phyloP scores from a whole-genome alignment of 257 asterid species.

The Gardenia jasminoides region DNA sequence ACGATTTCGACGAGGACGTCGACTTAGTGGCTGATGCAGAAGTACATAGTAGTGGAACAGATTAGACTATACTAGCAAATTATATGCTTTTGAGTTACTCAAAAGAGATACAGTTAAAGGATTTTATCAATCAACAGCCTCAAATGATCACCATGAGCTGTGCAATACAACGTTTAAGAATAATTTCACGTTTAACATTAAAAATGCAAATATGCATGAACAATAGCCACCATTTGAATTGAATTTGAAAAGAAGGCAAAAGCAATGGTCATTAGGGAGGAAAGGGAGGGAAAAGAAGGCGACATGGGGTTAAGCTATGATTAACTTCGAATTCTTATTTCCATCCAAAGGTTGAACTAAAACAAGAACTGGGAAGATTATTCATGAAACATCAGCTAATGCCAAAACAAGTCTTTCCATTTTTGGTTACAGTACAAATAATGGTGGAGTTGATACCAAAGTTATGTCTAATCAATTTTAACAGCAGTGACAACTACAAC shows the following conservation, averaged over 20 bases:
- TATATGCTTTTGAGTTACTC: neutral
- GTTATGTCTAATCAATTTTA: no score
- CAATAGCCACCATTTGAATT: neutral
- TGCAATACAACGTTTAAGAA: neutral
- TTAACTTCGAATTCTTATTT: neutral
- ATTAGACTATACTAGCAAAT: neutral
- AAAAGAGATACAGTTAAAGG: neutral
- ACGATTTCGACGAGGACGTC: slow-evolving; percentile 92
- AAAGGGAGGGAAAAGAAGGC: neutral
- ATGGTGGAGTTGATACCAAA: no score
- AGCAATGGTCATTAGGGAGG: neutral
- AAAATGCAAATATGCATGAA: neutral
- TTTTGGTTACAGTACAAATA: no score
- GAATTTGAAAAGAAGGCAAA: neutral
- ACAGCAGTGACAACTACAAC: no score
- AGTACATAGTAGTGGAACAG: neutral
- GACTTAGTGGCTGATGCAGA: slow-evolving; percentile 56
- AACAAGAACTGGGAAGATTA: no score
- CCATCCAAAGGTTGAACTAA: neutral
- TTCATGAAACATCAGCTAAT: no score
- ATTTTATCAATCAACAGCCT: neutral
- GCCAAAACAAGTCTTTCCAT: no score
- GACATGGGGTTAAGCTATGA: no score
- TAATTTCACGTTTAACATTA: neutral
- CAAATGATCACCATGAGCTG: neutral